Evolutionary conservation across 768 basidiomycete species (phyloP).

Genomic region (Suillus subaureus): DNA sequence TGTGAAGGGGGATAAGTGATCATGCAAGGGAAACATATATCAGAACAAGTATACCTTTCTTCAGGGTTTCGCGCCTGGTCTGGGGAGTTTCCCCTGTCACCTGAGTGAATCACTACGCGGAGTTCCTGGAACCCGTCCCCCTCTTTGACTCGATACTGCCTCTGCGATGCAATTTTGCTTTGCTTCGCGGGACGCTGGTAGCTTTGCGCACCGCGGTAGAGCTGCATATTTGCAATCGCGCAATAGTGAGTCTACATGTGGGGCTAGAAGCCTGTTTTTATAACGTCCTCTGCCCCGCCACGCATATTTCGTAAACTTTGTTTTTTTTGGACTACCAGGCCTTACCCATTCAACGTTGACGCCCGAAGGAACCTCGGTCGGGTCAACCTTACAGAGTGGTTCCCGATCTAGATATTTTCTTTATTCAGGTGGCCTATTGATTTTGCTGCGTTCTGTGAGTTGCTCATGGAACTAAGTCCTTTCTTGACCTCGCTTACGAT

Average conservation of each 20-base stretch:
- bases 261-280: not conserved
- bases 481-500: not conserved
- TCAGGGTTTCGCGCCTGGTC: conserved; percentile 32
- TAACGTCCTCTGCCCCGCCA: not conserved
- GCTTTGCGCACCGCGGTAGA: not conserved
- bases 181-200: conserved; percentile 5
- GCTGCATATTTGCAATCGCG: not conserved
- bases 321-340: not conserved
- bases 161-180: conserved; percentile 22
- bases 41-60: conserved; percentile 18
- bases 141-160: conserved; percentile 33
- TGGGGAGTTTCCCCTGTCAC: conserved; percentile 26
- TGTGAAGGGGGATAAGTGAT: not conserved
- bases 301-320: not conserved
- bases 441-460: too few relatives aligned
- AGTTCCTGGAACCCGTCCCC: conserved; percentile 34
- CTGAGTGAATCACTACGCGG: conserved; percentile 24
- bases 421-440: not conserved
- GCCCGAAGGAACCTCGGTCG: not conserved
- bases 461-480: too few relatives aligned
- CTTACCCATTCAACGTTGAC: not conserved
- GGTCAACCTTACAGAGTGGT: not conserved
- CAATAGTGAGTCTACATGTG: not conserved
- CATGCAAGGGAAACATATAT: not conserved
- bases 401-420: not conserved